phyloP scores from a whole-genome alignment of 1,284 basidiomycete species.

The Cyathus pygmaeus region DNA sequence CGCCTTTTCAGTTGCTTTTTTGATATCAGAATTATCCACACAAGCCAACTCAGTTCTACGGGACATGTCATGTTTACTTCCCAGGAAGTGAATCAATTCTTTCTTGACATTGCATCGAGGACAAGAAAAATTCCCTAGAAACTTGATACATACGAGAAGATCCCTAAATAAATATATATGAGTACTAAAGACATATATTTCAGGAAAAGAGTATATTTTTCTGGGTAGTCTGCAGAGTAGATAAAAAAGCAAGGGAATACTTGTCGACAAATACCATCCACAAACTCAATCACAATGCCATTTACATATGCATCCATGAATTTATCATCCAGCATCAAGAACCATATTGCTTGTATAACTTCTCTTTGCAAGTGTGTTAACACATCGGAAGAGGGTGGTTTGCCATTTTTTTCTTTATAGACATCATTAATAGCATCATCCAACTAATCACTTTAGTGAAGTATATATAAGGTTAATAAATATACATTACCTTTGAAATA shows the following conservation, averaged over 20 bases:
- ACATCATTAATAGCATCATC: constrained; percentile 26
- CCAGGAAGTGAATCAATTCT: constrained; percentile 23
- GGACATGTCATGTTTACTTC: constrained; percentile 22
- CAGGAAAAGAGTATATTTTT: constrained; percentile 39
- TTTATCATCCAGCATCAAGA: constrained; percentile 25
- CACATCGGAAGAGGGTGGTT: constrained; percentile 15
- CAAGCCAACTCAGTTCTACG: constrained; percentile 1
- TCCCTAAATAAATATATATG: constrained; percentile 23
- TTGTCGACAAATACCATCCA: constrained; percentile 37
- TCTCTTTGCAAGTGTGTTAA: constrained; percentile 42
- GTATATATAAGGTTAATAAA: constrained; percentile 3
- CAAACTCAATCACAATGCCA: constrained; percentile 37
- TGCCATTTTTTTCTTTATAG: constrained; percentile 13
- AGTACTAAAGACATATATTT: not conserved
- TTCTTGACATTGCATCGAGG: constrained; percentile 33
- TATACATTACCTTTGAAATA: constrained; percentile 21
- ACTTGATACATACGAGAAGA: constrained; percentile 36
- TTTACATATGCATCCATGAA: constrained; percentile 40
- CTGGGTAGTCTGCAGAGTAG: constrained; percentile 53
- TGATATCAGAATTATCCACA: constrained; percentile 9
- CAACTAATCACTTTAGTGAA: constrained; percentile 26
- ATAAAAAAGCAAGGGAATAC: constrained; percentile 44
- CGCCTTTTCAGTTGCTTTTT: constrained; percentile 11
- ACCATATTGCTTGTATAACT: constrained; percentile 44
- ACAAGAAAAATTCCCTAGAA: constrained; percentile 35